phyloP scores from a whole-genome alignment of 2,329 filamentous ascomycete genomes.

The Penicillium griseofulvum region DNA sequence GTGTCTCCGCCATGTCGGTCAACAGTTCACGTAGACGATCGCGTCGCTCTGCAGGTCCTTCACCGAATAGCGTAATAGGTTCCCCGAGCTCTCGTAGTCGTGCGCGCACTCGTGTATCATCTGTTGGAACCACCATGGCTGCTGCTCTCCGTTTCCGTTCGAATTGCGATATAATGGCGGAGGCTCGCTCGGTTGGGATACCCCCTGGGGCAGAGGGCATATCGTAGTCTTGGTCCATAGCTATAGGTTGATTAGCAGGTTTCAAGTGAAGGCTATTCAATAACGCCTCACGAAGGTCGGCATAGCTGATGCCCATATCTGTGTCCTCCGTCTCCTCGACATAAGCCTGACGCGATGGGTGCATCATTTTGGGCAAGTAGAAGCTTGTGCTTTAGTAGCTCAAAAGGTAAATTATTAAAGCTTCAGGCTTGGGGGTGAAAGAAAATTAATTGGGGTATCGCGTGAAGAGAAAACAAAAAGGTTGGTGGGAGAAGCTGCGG shows the following conservation, averaged over 20 bases:
- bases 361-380: slow-evolving; percentile 55
- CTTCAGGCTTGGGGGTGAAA: background rate
- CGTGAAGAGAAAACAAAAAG: background rate
- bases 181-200: slow-evolving; percentile 75
- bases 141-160: slow-evolving; percentile 86
- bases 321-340: slow-evolving; percentile 75
- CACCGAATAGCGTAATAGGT: slow-evolving; percentile 90
- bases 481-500: slow-evolving; percentile 11
- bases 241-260: slow-evolving; percentile 35
- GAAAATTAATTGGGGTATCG: background rate
- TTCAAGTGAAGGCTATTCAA: background rate
- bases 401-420: background rate
- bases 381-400: slow-evolving; percentile 10
- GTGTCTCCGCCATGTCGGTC: slow-evolving; percentile 67
- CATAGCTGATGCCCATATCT: slow-evolving; percentile 60
- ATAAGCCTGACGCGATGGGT: slow-evolving; percentile 88
- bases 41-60: slow-evolving; percentile 79
- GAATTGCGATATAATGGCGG: slow-evolving; percentile 82
- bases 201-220: slow-evolving; percentile 65
- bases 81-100: slow-evolving; percentile 84
- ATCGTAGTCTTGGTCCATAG: slow-evolving; percentile 79
- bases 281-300: slow-evolving; percentile 59
- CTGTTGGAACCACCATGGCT: slow-evolving; percentile 86
- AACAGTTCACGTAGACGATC: slow-evolving; percentile 82
- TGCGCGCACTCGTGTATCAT: slow-evolving; percentile 80